A percentile compares a stretch with the other conserved stretches of the same genome.
Conservation (phyloP, 805 yeast genomes). For the Cyberlindnera amylophila region DNA sequence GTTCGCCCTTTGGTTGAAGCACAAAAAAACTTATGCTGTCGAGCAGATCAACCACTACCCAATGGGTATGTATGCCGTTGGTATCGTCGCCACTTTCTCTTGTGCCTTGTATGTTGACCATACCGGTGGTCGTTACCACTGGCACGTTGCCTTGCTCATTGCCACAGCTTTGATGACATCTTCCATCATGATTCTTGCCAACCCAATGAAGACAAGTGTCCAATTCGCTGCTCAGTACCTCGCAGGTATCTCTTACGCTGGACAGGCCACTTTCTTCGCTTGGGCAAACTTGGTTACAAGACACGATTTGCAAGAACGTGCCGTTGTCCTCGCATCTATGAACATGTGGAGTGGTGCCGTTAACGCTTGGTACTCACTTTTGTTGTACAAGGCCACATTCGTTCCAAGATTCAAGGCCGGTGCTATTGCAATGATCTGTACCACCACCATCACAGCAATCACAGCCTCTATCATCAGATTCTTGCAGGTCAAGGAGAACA, state of each 20-base stretch:
- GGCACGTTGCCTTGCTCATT: conserved; percentile 46
- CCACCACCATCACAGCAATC: conserved; percentile 39
- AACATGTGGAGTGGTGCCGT: conserved; percentile 62
- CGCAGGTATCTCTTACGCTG: conserved; percentile 52
- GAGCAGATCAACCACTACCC: conserved; percentile 49
- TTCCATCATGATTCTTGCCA: conserved; percentile 41
- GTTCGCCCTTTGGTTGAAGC: conserved; percentile 45
- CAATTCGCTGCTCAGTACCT: conserved; percentile 54
- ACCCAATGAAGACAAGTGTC: conserved; percentile 35
- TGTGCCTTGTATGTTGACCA: conserved; percentile 43
- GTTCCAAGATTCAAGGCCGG: conserved; percentile 52
- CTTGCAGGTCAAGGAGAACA: conserved; percentile 38
- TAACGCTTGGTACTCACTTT: conserved; percentile 61
- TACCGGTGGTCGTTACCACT: conserved; percentile 42
- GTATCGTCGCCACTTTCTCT: conserved; percentile 41
- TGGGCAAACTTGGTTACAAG: conserved; percentile 62
- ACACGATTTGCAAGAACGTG: conserved; percentile 59
- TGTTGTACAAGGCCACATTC: conserved; percentile 48
- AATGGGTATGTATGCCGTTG: conserved; percentile 51
- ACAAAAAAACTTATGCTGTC: conserved; percentile 37
- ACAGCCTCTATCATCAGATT: conserved; percentile 39
- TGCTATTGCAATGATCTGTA: conserved; percentile 54
- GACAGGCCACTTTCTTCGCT: conserved; percentile 57
- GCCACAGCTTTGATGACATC: conserved; percentile 40
- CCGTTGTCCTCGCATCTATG: conserved; percentile 62